Base-by-base conservation (phyloP, 352 stramenopile genomes). In the Plasmopara viticola region DNA sequence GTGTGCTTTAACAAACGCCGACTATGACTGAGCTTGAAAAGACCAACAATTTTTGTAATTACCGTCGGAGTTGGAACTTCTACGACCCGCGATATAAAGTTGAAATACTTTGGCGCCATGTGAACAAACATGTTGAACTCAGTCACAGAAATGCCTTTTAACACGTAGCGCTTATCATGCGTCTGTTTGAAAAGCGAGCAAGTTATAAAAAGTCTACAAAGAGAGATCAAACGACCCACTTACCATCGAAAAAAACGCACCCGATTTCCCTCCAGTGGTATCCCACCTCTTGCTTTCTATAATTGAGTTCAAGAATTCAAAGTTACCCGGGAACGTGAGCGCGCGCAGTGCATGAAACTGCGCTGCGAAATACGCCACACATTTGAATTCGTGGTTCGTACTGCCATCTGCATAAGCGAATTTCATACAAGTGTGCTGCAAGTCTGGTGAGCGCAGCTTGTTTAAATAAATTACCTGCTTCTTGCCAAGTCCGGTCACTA, bases 111-210 rank as follows among this genome's bases (percentile, higher is more conserved):
- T 14, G 79, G 84, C 12, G 84, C 84, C 80, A 94, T 91, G 62
- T 94, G 79, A 47, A 92, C 61, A 42, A 94, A 94, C 84, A 94
- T 94, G 59, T 94, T 94, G 59, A 90, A 92, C 57, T 94, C 84
- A 13, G 69, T 89, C 61, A 90, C 66, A 2, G 84, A 84, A 44
- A 94, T 91, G 6, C 84, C 84, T 46, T 94, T 94, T 30, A 94
- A 51, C 30, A 94, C 72, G 43, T 85, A 94, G 2, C 82, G 79
- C 51, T 87, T 89, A 56, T 94, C 84, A 44, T 92, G 79, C 2
- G 78, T 81, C 83, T 89, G 62, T 52, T 48, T 51, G 48, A 18
- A 61, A 15, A 45, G 54, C 9, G 31, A 20, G 17, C 66, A 15
- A 63, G 50, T 40, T 41, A 35, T 33, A 12, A 6, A 13, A 28